Evolutionary conservation across 768 basidiomycete species (phyloP), one percentile per base, ranked within the genome.

Genomic region (Mycena filopes): DNA sequence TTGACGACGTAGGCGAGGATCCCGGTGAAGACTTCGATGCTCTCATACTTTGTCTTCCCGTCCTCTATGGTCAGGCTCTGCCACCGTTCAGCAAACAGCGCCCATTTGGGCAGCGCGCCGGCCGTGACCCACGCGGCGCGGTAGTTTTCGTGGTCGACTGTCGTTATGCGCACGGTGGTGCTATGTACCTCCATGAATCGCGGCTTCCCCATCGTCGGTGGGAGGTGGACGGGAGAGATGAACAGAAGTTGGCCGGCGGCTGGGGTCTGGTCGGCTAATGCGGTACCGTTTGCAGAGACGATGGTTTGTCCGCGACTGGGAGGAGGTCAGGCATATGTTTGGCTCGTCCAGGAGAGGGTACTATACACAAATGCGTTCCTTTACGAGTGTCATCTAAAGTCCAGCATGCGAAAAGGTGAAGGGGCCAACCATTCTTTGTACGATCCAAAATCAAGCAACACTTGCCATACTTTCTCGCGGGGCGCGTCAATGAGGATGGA

Each of bases 41-140:
- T 86, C 74, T 92, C 89, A 66, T 93, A 93, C 50, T 80, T 82
- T 29, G 89, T 90, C 68, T 79, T 78, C 69, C 85, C 83, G 40
- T 36, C 49, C 42, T 80, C 84, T 8, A 56, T 48, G 31, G 78
- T 84, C 55, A 93, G 73, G 60, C 79, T 79, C 74, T 93, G 91
- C 90, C 89, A 92, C 18, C 91, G 82, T 63, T 87, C 85, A 11
- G 60, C 55, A 2, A 25, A 33, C 11, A 66, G 28, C 26, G 29
- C 49, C 65, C 65, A 66, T 43, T 23, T 15, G 6, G 55, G 60
- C 36, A 62, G n/a, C 10, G 33, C 28, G 33, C 46, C 29, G 16
- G 33, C 55, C 1, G 59, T 61, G 2, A 53, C 54, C 91, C 91
- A 93, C 21, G 88, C 83, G 33, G 86, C 82, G 33, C 86, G 84